Percentiles rank a stretch among this genome's conserved stretches.
These are phyloP conservation scores for Hibiscus tridactylites DNA, from an alignment of 345 rosid genomes.

Conservation along the genomic window DNA sequence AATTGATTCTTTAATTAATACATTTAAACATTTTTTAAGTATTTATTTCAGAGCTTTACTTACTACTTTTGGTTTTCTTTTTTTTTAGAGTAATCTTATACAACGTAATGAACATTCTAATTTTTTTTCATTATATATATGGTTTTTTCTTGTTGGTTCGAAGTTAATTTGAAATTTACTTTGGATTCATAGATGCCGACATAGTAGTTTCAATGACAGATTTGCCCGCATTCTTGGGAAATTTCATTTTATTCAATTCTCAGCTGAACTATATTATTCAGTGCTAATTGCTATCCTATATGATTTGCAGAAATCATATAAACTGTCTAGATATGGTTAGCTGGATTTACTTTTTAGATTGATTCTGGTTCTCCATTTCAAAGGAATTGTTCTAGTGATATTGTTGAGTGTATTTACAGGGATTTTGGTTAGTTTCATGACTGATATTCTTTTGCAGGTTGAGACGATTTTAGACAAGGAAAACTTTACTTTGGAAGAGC, in stretches of 20 bases:
- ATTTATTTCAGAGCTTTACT: not conserved
- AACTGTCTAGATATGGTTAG: not conserved
- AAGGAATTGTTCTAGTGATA: not conserved
- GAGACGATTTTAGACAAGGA: conserved; percentile 87
- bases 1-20: too few relatives aligned
- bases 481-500: conserved; percentile 89
- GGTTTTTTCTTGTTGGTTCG: not conserved
- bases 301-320: not conserved
- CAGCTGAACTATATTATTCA: not conserved
- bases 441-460: conserved; percentile 40
- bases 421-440: not conserved
- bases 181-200: not conserved
- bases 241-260: not conserved
- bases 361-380: not conserved
- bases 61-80: not conserved
- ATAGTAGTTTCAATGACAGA: not conserved
- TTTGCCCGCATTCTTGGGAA: not conserved
- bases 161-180: not conserved
- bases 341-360: not conserved
- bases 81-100: not conserved
- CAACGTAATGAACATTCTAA: not conserved
- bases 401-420: not conserved
- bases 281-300: not conserved
- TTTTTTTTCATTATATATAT: not conserved
- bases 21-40: too few relatives aligned